These are phyloP conservation scores for Laburnicola sp. DNA, from an alignment of 2,329 filamentous ascomycete genomes.

Conservation along the genomic window DNA sequence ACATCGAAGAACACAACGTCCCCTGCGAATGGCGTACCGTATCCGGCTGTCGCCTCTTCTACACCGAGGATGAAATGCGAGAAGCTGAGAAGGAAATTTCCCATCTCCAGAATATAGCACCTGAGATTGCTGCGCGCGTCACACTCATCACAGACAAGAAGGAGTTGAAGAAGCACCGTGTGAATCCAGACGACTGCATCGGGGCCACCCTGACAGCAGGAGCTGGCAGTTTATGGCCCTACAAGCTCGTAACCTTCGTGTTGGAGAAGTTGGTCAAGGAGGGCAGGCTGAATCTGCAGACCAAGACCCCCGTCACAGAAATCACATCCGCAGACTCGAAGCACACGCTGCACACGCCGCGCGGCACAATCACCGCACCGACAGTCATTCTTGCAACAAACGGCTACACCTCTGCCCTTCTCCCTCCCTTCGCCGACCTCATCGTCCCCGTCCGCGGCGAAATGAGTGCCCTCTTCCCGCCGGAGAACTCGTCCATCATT, in stretches of 20 bases:
- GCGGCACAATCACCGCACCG: constrained; percentile 66
- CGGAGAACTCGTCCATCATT: constrained; percentile 50
- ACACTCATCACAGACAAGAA: constrained; percentile 46
- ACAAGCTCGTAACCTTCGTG: constrained; percentile 77
- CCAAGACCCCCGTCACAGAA: constrained; percentile 64
- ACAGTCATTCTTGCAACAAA: constrained; percentile 80
- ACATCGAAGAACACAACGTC: constrained; percentile 62
- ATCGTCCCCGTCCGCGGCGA: constrained; percentile 79
- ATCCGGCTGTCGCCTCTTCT: constrained; percentile 67
- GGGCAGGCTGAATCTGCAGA: constrained; percentile 70
- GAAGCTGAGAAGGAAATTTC: constrained; percentile 57
- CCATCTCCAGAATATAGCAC: constrained; percentile 55
- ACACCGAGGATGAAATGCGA: constrained; percentile 58
- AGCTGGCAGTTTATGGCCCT: constrained; percentile 77
- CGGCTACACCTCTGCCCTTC: constrained; percentile 76
- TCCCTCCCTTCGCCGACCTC: constrained; percentile 69
- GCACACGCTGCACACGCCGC: constrained; percentile 68
- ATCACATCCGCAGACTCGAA: constrained; percentile 30
- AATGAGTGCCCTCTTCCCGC: constrained; percentile 67
- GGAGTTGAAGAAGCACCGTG: constrained; percentile 56
- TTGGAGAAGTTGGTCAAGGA: constrained; percentile 61
- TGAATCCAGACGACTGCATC: constrained; percentile 48
- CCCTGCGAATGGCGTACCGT: constrained; percentile 70
- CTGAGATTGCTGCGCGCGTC: constrained; percentile 58
- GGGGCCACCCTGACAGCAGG: constrained; percentile 67